Evolutionary conservation across 2,329 filamentous ascomycete species (phyloP).

Genomic region (Colletotrichum lini): DNA sequence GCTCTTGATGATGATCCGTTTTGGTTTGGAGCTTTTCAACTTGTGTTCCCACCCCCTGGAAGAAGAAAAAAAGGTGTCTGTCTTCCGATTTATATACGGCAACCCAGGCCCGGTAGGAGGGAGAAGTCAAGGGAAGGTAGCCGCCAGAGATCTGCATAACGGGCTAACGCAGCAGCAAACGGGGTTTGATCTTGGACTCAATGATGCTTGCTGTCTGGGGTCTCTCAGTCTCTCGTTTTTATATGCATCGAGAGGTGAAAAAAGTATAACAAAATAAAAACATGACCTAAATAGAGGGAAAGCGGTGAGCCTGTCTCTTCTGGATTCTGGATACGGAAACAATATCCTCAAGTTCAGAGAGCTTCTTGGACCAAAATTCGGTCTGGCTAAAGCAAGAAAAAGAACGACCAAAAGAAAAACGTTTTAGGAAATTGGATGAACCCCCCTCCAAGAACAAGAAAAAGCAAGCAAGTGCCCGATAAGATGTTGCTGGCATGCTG

Average conservation of each 20-base stretch:
- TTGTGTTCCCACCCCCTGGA: not conserved
- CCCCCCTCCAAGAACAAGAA: not conserved
- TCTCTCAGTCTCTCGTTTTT: not conserved
- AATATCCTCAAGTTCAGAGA: not conserved
- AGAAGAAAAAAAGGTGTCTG: not conserved
- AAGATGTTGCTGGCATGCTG: slow-evolving; percentile 14
- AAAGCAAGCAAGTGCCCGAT: slow-evolving; percentile 26
- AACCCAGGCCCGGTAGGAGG: not conserved
- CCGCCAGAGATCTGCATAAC: slow-evolving; percentile 1
- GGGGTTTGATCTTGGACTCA: not conserved
- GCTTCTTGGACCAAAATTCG: not conserved
- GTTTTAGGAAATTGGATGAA: not conserved
- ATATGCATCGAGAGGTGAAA: not conserved
- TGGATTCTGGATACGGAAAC: slow-evolving; percentile 9
- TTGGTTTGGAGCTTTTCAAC: not conserved
- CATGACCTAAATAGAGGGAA: not conserved
- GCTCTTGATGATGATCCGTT: slow-evolving; percentile 11
- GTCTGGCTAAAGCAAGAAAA: not conserved
- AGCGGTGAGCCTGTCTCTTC: slow-evolving; percentile 27
- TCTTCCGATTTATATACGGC: slow-evolving; percentile 18
- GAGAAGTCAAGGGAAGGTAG: not conserved
- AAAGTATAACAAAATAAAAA: too few species aligned
- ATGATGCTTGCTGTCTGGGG: slow-evolving; percentile 17
- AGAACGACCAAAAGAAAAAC: not conserved
- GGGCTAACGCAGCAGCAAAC: slow-evolving; percentile 15